Conservation (phyloP, 2,329 filamentous ascomycete species). For the Cercospora sp. region DNA sequence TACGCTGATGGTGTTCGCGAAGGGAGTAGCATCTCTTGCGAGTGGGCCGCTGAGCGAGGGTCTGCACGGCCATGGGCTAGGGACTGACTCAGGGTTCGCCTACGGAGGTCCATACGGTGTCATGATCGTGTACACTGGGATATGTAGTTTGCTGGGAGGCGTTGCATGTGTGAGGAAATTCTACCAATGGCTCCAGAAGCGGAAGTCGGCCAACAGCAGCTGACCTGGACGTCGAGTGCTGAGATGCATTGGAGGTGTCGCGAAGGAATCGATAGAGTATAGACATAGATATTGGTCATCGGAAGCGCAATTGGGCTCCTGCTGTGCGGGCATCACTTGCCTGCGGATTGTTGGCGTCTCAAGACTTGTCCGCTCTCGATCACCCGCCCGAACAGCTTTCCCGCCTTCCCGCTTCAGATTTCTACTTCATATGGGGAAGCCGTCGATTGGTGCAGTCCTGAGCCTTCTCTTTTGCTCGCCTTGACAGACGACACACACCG, state of each 20-base stretch:
- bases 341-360: neutral
- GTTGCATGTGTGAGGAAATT: neutral
- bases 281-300: neutral
- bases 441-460: too few species aligned
- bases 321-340: neutral
- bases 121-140: neutral
- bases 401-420: too few species aligned
- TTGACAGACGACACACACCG: too few species aligned
- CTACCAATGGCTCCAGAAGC: neutral
- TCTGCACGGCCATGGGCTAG: neutral
- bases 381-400: too few species aligned
- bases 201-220: neutral
- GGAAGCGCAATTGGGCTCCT: neutral
- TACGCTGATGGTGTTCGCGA: conserved; percentile 49
- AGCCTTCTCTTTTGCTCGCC: too few species aligned
- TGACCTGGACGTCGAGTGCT: neutral
- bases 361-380: too few species aligned
- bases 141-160: neutral
- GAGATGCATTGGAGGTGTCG: neutral
- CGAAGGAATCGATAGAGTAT: neutral
- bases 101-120: neutral
- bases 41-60: conserved; percentile 53
- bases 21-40: conserved; percentile 53
- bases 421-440: too few species aligned
- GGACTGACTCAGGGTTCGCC: neutral